Base-by-base conservation (phyloP, 176 grass and related monocot genomes). In the Aegilops tauschii region DNA sequence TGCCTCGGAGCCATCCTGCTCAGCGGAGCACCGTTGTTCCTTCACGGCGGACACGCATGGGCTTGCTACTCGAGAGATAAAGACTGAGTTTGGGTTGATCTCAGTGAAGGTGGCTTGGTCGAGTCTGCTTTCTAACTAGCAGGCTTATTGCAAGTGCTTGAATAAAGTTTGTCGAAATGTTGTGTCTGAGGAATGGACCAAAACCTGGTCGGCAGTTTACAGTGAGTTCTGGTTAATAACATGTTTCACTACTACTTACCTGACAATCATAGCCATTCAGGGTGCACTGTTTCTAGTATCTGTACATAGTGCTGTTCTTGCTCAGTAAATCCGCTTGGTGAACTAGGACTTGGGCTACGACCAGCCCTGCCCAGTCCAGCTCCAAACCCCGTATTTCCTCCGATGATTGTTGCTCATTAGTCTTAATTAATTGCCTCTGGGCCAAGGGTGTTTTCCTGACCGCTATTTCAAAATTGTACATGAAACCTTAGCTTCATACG, bases 21-120 rank as follows among this genome's bases (percentile, higher is more conserved):
- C 10, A 40, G 21, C 1, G 10, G 80, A 83, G 56, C 66, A 70
- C 23, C 36, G 30, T 27, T 7, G 31, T 27, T 83, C 66, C 67
- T 83, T 83, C 32, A 37, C 40, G 54, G 67, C 82, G 6, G 2
- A 0, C 8, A 20, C 36, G 1, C 68, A 82, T 27, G 80, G 65
- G 34, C 34, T 29, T 54, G 20, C 0, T 31, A 69, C 18, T 52
- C 12, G 35, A 40, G 4, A 72, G 12, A 73, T 83, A 42, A 72
- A 61, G 67, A 56, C 37, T 2, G 68, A 61, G 1, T 25, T 61
- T 4, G 81, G 67, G n/a, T 59, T 56, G 34, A 40, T 83, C 10
- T 40, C 17, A 11, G 32, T 61, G 50, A 83, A 83, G 31, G 81
- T 83, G 49, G 40, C 49, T 83, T 73, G 47, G 67, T 73, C 67